These are phyloP conservation scores for Camelina hispida DNA, from an alignment of 345 rosid species.

Conservation along the genomic window DNA sequence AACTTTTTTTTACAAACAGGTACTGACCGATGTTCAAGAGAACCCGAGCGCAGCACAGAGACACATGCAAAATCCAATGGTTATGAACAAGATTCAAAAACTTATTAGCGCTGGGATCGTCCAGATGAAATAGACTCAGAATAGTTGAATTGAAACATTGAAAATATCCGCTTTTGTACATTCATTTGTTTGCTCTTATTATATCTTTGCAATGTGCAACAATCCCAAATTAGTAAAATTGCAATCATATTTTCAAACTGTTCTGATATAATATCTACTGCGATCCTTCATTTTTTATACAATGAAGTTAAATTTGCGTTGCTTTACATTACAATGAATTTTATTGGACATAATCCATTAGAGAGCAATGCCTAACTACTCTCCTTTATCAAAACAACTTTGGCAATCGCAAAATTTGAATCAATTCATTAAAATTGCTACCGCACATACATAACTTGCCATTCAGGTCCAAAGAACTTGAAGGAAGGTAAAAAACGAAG, in stretches of 20 bases:
- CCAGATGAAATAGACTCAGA: conserved; percentile 57
- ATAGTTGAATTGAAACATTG: background rate
- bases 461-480: conserved; percentile 16
- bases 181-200: conserved; percentile 16
- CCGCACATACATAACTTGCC: conserved; percentile 3
- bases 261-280: background rate
- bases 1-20: conserved; percentile 50
- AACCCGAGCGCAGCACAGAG: conserved; percentile 85
- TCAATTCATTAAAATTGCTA: background rate
- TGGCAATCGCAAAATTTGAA: background rate
- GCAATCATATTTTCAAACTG: conserved; percentile 4
- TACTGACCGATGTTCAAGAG: conserved; percentile 82
- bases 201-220: conserved; percentile 4
- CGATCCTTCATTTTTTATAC: too few relatives aligned
- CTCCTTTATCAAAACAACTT: background rate
- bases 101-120: conserved; percentile 85
- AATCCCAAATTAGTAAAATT: background rate
- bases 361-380: background rate
- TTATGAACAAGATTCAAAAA: conserved; percentile 90
- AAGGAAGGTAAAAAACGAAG: conserved; percentile 26
- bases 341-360: background rate
- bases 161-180: background rate
- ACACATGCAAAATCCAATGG: conserved; percentile 85
- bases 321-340: background rate
- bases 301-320: background rate